Evolutionary conservation across 208 protist species (phyloP), one percentile per base, ranked within the genome.

Genomic region (Trypanosoma brucei): DNA sequence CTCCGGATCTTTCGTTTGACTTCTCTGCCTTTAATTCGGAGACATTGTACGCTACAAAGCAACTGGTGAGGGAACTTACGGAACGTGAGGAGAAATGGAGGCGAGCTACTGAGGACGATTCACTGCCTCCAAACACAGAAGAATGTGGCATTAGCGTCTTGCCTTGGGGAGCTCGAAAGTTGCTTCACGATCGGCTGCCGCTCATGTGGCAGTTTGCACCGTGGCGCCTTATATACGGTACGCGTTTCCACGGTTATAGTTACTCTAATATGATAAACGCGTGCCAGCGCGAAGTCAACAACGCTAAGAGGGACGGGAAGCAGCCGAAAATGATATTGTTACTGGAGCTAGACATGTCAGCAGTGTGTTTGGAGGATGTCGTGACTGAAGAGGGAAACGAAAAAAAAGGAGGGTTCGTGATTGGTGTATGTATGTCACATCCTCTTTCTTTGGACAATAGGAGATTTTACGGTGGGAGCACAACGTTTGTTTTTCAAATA

Each of bases 401-500:
- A 38, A n/a, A 55, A 8, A 14, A 48, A 7, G 39, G 14, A 42
- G 49, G 30, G 36, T 38, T 77, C 54, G 37, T 88, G 35, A 71
- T 93, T 53, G 86, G 86, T 1, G 86, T 79, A 0, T 90, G 67
- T 49, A 62, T 93, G 9, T 88, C 80, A 36, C 65, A 90, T 44
- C 39, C 78, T 33, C 68, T 88, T 7, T 61, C 50, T 1, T 13
- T 64, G 3, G 76, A 83, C 36, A 75, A 66, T 0, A 78, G 69
- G 0, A 80, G 81, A 3, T 93, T 85, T 75, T 93, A 90, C 65
- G 86, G 86, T 44, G 75, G 36, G 8, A 65, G 60, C 50, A 81
- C 83, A 3, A 88, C 78, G 6, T 93, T 93, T 76, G 79, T 93
- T 0, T 93, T 88, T 66, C 86, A 93, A 56, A 36, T 92, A 9